Evolutionary conservation across 352 stramenopile genomes (phyloP).

Genomic region (Phytophthora vignae): DNA sequence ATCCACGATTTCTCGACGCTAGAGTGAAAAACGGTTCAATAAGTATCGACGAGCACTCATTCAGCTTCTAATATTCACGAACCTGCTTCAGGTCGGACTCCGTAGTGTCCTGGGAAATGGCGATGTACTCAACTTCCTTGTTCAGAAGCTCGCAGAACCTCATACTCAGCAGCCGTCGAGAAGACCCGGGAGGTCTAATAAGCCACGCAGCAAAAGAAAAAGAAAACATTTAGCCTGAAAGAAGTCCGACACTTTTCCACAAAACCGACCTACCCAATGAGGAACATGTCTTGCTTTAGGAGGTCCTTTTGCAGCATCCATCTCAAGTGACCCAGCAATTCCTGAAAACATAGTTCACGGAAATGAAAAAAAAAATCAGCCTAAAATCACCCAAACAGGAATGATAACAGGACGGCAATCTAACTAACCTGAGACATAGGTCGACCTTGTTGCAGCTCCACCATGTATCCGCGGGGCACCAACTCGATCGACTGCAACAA

Average conservation of each 20-base stretch:
- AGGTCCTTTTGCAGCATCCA: conserved; percentile 91
- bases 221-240: background rate
- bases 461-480: conserved; percentile 70
- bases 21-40: background rate
- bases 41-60: background rate
- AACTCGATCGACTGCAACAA: conserved; percentile 48
- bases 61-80: background rate
- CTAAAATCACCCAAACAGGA: background rate
- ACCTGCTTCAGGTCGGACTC: conserved; percentile 94
- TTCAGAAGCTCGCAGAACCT: conserved; percentile 88
- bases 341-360: conserved; percentile 31
- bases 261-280: conserved; percentile 70
- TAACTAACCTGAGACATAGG: conserved; percentile 58
- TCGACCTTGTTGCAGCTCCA: conserved; percentile 36
- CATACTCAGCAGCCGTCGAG: conserved; percentile 78
- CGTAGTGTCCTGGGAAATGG: conserved; percentile 95
- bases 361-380: background rate
- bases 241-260: background rate
- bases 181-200: conserved; percentile 78
- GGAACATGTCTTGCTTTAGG: conserved; percentile 88
- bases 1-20: conserved; percentile 77
- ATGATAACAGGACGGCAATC: background rate
- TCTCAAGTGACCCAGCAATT: conserved; percentile 77
- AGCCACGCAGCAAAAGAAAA: background rate
- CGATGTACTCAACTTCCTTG: conserved; percentile 90